Conservation (phyloP, 2,329 filamentous ascomycete genomes). For the Penicillium sp. region DNA sequence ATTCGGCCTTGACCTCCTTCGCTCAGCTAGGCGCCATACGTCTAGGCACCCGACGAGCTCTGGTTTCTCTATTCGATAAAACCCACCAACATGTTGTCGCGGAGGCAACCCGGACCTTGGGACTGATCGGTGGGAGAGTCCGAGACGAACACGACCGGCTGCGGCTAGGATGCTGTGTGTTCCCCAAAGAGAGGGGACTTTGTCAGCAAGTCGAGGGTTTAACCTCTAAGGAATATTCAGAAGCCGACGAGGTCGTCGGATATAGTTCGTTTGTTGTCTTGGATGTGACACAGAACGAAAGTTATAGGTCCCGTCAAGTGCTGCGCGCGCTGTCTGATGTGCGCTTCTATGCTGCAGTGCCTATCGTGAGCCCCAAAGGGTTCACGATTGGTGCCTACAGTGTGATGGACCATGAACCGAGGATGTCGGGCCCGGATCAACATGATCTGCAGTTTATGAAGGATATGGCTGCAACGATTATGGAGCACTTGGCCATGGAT, state of each 20-base stretch:
- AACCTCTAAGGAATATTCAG: not conserved
- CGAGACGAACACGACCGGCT: constrained; percentile 27
- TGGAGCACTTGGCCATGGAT: constrained; percentile 60
- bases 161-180: constrained; percentile 32
- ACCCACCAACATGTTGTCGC: constrained; percentile 54
- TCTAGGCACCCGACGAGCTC: constrained; percentile 44
- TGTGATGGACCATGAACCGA: constrained; percentile 57
- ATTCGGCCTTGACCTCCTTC: constrained; percentile 49
- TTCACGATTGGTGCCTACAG: constrained; percentile 61
- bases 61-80: constrained; percentile 57
- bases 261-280: constrained; percentile 25
- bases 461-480: constrained; percentile 58
- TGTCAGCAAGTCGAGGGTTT: constrained; percentile 26
- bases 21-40: constrained; percentile 53
- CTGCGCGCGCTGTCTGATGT: constrained; percentile 26
- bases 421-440: constrained; percentile 22
- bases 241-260: not conserved
- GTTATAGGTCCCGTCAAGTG: constrained; percentile 29
- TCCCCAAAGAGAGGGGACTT: constrained; percentile 30
- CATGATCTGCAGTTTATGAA: constrained; percentile 57
- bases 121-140: constrained; percentile 31
- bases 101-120: constrained; percentile 50
- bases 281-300: constrained; percentile 38
- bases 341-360: constrained; percentile 58
- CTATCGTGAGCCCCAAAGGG: constrained; percentile 58